Base-by-base conservation (phyloP, 2,329 filamentous ascomycete genomes). In the Venturia pyrina region DNA sequence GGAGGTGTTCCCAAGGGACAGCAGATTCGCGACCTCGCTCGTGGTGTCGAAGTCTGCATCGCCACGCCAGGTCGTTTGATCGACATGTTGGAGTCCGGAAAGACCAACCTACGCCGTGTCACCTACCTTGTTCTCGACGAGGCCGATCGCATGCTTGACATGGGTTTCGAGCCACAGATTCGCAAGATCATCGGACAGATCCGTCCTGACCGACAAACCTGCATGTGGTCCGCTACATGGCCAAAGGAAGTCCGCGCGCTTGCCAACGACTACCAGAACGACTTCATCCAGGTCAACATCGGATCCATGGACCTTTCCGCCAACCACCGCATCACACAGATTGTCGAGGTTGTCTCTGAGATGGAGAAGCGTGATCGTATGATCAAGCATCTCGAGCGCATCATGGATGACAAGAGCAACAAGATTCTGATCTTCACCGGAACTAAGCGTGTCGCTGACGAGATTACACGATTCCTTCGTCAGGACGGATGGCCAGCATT, bases 141-240 rank as follows among this genome's bases (percentile, higher is more conserved):
- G 83, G 95, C 95, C 77, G 95, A 99, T 81, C 93, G 95, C 75
- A 99, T 99, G 95, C 85, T 99, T 77, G 95, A 99, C 82, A 99
- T 99, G 95, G 95, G 95, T 87, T 98, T 99, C 81, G 95, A 99
- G 82, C 95, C 95, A 71, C 95, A 98, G 79, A 98, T 99, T 74
- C 91, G 95, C 82, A 98, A 98, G 83, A 98, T 99, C 71, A 93
- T 99, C 72, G 85, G 89, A 69, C 95, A 99, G 81, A 98, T 98
- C 79, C 91, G 95, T 72, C 95, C 95, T 65, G 95, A 99, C 77
- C 89, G 95, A 84, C 95, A 99, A 79, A 99, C 95, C 69, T 95
- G 95, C 83, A 96, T 99, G 92, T 99, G 93, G 91, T 99, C 95
- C 68, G 95, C 95, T 72, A 99, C 95, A 7, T 99, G 95, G 93